Conservation (phyloP, 768 basidiomycete species). For the Trametopsis cervina region DNA sequence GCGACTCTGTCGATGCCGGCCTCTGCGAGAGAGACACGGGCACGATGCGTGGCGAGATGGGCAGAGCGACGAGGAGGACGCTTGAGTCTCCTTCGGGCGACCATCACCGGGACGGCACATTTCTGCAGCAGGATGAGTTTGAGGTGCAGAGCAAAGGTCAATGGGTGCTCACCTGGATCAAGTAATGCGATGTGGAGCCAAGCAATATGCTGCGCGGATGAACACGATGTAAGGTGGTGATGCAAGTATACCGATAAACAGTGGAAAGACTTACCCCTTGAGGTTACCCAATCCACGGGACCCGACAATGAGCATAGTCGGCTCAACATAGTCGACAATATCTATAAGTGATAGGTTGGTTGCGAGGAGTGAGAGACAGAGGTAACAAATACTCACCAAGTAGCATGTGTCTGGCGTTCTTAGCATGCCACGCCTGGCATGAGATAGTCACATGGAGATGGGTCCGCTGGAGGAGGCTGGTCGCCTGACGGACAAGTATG, state of each 20-base stretch:
- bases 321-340: conserved; percentile 81
- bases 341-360: conserved; percentile 31
- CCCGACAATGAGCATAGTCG: conserved; percentile 90
- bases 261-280: conserved; percentile 59
- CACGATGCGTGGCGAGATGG: conserved; percentile 74
- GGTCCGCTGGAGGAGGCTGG: conserved; percentile 85
- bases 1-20: conserved; percentile 86
- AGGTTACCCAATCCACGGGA: conserved; percentile 86
- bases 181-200: conserved; percentile 92
- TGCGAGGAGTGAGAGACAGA: background rate
- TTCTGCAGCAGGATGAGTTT: conserved; percentile 40
- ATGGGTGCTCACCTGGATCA: conserved; percentile 55
- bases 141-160: background rate
- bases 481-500: conserved; percentile 85
- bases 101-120: conserved; percentile 95
- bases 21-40: conserved; percentile 80
- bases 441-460: conserved; percentile 77
- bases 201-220: conserved; percentile 63
- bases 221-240: conserved; percentile 2
- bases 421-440: conserved; percentile 98
- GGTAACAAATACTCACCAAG: conserved; percentile 40
- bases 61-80: conserved; percentile 77
- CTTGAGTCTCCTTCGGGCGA: conserved; percentile 86
- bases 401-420: conserved; percentile 86
- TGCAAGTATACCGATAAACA: background rate